Evolutionary conservation across 1,284 basidiomycete genomes (phyloP).

Genomic region (Apiotrichum siamense): DNA sequence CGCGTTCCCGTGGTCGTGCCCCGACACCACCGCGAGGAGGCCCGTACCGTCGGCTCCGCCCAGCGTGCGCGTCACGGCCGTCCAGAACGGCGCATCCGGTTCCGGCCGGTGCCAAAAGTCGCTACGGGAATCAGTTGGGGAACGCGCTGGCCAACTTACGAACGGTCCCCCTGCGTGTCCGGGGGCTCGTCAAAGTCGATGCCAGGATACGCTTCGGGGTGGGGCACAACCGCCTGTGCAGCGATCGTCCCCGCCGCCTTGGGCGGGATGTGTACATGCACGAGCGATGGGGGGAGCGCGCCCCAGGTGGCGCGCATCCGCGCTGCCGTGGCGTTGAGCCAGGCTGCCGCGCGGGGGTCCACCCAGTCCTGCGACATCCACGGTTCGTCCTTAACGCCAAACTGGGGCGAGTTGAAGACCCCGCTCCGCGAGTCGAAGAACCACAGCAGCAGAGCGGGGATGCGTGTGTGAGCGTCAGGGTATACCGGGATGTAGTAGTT

Average conservation of each 20-base stretch:
- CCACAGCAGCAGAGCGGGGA: constrained; percentile 21
- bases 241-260: background rate
- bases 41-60: constrained; percentile 2
- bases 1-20: constrained; percentile 26
- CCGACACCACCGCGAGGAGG: constrained; percentile 15
- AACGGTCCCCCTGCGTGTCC: background rate
- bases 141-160: background rate
- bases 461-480: background rate
- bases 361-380: constrained; percentile 19
- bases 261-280: constrained; percentile 21
- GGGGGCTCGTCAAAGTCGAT: constrained; percentile 8
- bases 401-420: constrained; percentile 11
- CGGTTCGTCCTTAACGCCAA: constrained; percentile 5
- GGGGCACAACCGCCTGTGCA: background rate
- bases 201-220: constrained; percentile 3
- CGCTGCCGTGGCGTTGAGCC: constrained; percentile 5
- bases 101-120: background rate
- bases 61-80: constrained; percentile 2
- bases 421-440: constrained; percentile 20
- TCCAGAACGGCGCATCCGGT: constrained; percentile 9
- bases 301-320: constrained; percentile 9
- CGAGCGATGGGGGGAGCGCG: constrained; percentile 11
- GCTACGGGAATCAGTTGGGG: background rate
- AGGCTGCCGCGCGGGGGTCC: constrained; percentile 12
- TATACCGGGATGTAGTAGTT: constrained; percentile 27